phyloP scores from a whole-genome alignment of 345 rosid genomes.

The Turnera subulata region DNA sequence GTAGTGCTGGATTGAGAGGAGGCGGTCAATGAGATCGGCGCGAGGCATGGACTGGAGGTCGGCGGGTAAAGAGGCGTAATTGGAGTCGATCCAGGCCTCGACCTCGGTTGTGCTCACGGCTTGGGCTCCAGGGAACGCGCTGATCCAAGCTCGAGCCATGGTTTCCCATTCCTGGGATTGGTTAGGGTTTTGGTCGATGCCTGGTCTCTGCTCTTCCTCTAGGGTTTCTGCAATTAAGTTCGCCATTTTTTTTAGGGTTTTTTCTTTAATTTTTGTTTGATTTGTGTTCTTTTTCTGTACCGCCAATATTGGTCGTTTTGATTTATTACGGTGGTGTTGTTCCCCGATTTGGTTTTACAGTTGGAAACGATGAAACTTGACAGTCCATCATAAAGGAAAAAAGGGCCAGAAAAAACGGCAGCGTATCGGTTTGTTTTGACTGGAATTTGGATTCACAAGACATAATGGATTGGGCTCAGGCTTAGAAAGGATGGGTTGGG shows the following conservation, averaged over 20 bases:
- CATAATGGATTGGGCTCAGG: too few relatives aligned
- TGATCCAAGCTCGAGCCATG: conserved; percentile 84
- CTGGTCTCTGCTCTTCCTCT: conserved; percentile 8
- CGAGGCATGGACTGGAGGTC: conserved; percentile 83
- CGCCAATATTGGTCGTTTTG: too few relatives aligned
- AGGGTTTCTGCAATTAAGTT: conserved; percentile 15
- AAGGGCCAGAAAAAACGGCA: too few relatives aligned
- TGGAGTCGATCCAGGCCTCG: conserved; percentile 85
- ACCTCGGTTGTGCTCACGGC: conserved; percentile 60
- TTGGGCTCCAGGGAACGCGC: conserved; percentile 80
- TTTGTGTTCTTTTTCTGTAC: too few relatives aligned
- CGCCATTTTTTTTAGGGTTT: conserved; percentile 1
- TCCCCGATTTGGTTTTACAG: too few relatives aligned
- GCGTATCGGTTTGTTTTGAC: too few relatives aligned
- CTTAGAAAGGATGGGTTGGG: too few relatives aligned
- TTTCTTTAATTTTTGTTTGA: neutral
- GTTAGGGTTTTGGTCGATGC: conserved; percentile 27
- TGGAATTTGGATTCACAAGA: too few relatives aligned
- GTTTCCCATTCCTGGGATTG: conserved; percentile 88
- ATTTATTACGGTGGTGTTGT: too few relatives aligned
- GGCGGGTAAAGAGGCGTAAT: conserved; percentile 51
- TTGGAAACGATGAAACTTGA: too few relatives aligned
- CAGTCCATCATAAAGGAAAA: too few relatives aligned
- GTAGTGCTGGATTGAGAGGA: conserved; percentile 75
- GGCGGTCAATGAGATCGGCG: conserved; percentile 66